These are phyloP conservation scores for Nymphaea thermarum DNA, from an alignment of 164 flowering plant genomes.

Conservation along the genomic window DNA sequence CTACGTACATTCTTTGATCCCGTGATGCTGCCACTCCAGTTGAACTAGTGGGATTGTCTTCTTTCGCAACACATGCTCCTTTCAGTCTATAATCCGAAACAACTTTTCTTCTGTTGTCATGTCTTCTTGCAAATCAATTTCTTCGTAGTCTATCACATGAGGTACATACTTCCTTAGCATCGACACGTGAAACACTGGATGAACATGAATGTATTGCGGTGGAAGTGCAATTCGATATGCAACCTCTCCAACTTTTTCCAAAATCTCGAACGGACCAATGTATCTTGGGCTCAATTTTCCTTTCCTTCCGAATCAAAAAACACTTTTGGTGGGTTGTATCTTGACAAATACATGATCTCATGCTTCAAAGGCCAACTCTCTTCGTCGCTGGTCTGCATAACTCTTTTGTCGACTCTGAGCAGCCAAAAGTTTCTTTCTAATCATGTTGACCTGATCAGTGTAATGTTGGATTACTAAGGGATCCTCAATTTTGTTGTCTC, in stretches of 20 bases:
- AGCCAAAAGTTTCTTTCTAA: not conserved
- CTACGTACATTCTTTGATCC: too few relatives aligned
- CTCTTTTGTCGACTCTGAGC: conserved; percentile 1
- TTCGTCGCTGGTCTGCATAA: not conserved
- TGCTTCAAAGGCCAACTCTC: not conserved
- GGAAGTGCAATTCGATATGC: not conserved
- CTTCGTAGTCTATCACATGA: not conserved
- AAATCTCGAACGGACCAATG: not conserved
- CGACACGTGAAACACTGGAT: not conserved
- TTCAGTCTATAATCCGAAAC: not conserved
- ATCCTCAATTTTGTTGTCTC: not conserved
- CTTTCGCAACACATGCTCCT: not conserved
- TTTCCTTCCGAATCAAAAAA: conserved; percentile 5
- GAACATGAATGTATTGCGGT: not conserved
- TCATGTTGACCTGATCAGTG: not conserved
- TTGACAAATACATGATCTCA: conserved; percentile 4
- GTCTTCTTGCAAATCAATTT: too few relatives aligned
- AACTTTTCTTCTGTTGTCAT: not conserved
- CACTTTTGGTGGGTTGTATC: conserved; percentile 5
- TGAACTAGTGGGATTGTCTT: not conserved
- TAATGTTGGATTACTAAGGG: not conserved
- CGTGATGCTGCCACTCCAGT: not conserved
- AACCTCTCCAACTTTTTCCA: conserved; percentile 1
- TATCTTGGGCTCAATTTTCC: conserved; percentile 1
- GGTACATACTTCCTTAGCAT: not conserved